phyloP scores from a whole-genome alignment of 2,329 filamentous ascomycete species.

The Basipetospora chlamydospora region DNA sequence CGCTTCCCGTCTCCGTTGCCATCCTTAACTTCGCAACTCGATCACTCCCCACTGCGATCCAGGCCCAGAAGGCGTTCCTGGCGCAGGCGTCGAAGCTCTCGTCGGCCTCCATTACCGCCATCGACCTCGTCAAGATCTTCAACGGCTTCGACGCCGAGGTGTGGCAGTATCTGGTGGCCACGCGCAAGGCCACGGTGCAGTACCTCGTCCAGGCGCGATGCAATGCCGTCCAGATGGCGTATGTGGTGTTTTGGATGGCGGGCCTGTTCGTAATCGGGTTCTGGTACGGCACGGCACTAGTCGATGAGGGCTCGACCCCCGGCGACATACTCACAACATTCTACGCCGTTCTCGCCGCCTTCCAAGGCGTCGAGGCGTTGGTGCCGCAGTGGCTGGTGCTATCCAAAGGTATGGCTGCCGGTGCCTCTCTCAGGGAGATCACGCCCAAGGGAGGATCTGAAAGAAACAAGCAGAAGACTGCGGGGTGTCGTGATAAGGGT shows the following conservation, averaged over 20 bases:
- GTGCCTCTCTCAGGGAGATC: conserved; percentile 25
- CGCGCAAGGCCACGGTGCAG: conserved; percentile 41
- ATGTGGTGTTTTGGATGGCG: conserved; percentile 60
- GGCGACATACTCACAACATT: conserved; percentile 71
- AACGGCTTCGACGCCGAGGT: conserved; percentile 60
- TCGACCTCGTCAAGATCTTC: conserved; percentile 78
- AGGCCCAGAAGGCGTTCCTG: conserved; percentile 52
- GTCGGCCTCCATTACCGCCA: conserved; percentile 54
- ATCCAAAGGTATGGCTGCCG: conserved; percentile 66
- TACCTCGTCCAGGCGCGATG: conserved; percentile 56
- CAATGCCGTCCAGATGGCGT: conserved; percentile 57
- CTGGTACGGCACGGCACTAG: conserved; percentile 67
- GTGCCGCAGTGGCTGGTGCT: conserved; percentile 65
- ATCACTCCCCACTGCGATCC: conserved; percentile 50
- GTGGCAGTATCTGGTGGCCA: conserved; percentile 44
- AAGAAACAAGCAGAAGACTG: too few relatives aligned
- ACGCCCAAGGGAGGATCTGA: background rate
- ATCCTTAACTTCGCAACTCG: conserved; percentile 45
- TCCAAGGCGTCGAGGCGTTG: conserved; percentile 59
- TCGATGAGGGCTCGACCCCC: conserved; percentile 43
- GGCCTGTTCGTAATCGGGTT: conserved; percentile 79
- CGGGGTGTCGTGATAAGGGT: too few relatives aligned
- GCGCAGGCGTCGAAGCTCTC: conserved; percentile 57
- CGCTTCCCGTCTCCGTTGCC: conserved; percentile 51
- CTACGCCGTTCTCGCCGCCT: conserved; percentile 63